Evolutionary conservation across 2,329 filamentous ascomycete genomes (phyloP).

Genomic region (Calonectria fujianensis): DNA sequence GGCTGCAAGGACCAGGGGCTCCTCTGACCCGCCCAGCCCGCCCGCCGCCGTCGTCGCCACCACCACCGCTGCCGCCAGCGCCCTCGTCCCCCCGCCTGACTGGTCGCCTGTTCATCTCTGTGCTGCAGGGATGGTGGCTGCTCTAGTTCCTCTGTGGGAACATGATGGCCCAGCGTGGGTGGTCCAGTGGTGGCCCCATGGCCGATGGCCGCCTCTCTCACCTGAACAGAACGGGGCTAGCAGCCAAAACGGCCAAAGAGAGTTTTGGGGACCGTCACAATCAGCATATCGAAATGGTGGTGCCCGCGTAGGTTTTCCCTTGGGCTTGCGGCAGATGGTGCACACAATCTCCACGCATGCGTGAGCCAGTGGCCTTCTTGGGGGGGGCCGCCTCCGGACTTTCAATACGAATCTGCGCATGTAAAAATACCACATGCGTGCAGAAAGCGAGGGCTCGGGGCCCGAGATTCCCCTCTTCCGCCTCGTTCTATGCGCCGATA

Average conservation of each 20-base stretch:
- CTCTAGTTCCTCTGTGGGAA: background rate
- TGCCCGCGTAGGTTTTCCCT: background rate
- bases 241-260: slow-evolving; percentile 10
- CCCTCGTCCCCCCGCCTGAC: slow-evolving; percentile 17
- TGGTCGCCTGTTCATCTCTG: slow-evolving; percentile 26
- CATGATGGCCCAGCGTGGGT: too few relatives aligned
- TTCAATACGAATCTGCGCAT: slow-evolving; percentile 8
- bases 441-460: background rate
- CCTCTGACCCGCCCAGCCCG: slow-evolving; percentile 18
- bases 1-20: slow-evolving; percentile 35
- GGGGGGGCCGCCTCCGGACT: background rate
- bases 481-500: slow-evolving; percentile 9
- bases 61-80: slow-evolving; percentile 13
- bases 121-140: slow-evolving; percentile 16
- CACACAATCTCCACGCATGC: background rate
- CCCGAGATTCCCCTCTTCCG: background rate
- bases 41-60: slow-evolving; percentile 16
- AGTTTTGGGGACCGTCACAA: background rate
- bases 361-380: slow-evolving; percentile 3
- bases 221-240: background rate
- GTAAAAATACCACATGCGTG: background rate
- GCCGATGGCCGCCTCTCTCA: background rate
- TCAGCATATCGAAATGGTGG: background rate
- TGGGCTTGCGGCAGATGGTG: background rate
- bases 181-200: too few relatives aligned